phyloP scores from a whole-genome alignment of 768 basidiomycete genomes.

The Tulasnella sp. region DNA sequence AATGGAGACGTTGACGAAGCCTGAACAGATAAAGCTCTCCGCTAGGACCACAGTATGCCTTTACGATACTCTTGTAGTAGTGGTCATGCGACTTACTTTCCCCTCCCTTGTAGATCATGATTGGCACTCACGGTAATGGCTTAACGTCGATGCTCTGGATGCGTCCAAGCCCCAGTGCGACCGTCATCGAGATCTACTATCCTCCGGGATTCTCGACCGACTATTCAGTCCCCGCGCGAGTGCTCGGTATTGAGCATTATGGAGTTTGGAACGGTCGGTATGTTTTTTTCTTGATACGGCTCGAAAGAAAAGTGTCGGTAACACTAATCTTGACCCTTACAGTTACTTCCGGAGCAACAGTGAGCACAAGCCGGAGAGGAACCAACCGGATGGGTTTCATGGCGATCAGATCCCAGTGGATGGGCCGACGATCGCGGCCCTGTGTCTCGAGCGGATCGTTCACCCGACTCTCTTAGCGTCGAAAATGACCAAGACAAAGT shows the following conservation, averaged over 20 bases:
- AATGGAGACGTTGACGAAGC: constrained; percentile 30
- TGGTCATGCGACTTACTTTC: too few relatives aligned
- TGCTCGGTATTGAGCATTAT: constrained; percentile 26
- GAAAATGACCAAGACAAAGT: too few relatives aligned
- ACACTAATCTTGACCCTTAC: neutral
- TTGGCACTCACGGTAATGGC: constrained; percentile 32
- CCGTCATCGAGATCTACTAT: constrained; percentile 34
- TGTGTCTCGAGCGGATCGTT: too few relatives aligned
- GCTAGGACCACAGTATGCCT: constrained; percentile 29
- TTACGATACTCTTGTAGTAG: too few relatives aligned
- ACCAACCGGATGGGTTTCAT: too few relatives aligned
- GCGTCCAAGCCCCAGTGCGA: constrained; percentile 29
- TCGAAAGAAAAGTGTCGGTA: too few relatives aligned
- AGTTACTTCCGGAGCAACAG: constrained; percentile 7
- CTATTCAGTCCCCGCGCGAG: constrained; percentile 25
- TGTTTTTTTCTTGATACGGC: neutral
- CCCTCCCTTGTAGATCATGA: constrained; percentile 27
- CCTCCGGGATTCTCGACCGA: constrained; percentile 29
- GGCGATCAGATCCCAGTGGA: too few relatives aligned
- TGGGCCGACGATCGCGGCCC: too few relatives aligned
- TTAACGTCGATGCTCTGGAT: constrained; percentile 33
- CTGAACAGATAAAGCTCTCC: constrained; percentile 31
- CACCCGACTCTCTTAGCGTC: too few relatives aligned
- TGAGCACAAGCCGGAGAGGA: neutral
- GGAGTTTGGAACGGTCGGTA: constrained; percentile 13